A percentile compares a stretch with the other conserved stretches of the same genome.
Evolutionary conservation across 192 early-diverging fungal species (phyloP).

Genomic region (Physocladia obscura): DNA sequence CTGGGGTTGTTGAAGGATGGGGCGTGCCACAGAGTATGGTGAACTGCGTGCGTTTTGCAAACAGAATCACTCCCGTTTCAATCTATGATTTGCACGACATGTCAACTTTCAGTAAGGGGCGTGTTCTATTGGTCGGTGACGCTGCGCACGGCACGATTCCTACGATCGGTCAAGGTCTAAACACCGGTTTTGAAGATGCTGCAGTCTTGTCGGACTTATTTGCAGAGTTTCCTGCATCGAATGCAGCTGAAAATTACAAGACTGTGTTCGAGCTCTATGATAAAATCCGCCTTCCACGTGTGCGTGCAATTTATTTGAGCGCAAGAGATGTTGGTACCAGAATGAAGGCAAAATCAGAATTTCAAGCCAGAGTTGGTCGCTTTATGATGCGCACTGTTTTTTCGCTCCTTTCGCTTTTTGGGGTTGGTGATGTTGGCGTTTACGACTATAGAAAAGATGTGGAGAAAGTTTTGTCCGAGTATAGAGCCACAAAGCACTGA

Average conservation of each 20-base stretch:
- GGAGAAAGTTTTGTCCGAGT: neutral
- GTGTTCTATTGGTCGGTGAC: constrained; percentile 19
- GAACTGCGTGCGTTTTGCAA: neutral
- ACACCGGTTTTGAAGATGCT: neutral
- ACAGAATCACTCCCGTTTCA: neutral
- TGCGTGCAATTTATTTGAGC: too few relatives aligned
- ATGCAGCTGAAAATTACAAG: neutral
- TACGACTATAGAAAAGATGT: neutral
- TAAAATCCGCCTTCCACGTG: neutral
- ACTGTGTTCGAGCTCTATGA: neutral
- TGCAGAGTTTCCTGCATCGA: neutral
- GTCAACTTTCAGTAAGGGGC: neutral
- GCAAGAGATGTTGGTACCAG: neutral
- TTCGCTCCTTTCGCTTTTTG: neutral
- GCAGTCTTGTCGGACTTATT: neutral
- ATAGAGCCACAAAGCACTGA: neutral
- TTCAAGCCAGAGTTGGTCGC: neutral
- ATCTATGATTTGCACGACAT: constrained; percentile 10
- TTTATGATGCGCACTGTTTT: neutral
- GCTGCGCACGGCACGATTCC: constrained; percentile 12
- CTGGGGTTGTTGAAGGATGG: constrained; percentile 1
- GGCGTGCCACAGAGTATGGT: neutral
- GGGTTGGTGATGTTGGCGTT: neutral
- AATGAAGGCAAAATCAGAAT: neutral
- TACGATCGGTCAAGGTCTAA: neutral